phyloP scores from a whole-genome alignment of 1,284 basidiomycete genomes.

The Schizophyllum amplum region DNA sequence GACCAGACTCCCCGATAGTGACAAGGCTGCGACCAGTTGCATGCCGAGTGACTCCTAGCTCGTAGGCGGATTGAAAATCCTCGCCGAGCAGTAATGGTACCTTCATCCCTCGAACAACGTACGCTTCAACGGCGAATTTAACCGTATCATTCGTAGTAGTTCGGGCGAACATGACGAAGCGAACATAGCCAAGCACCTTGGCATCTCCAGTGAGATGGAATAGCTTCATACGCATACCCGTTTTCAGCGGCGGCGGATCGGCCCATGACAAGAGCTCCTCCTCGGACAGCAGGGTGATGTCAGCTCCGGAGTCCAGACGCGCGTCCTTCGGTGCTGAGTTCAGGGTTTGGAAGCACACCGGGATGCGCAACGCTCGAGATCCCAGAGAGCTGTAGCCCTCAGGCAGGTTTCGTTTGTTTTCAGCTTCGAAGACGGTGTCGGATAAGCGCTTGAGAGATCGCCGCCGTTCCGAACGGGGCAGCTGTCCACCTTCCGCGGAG shows the following conservation, averaged over 20 bases:
- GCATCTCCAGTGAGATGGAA: slow-evolving; percentile 22
- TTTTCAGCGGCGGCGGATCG: slow-evolving; percentile 13
- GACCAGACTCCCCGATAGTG: no score
- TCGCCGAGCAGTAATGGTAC: not conserved
- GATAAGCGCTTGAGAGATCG: no score
- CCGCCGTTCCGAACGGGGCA: no score
- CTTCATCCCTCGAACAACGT: slow-evolving; percentile 16
- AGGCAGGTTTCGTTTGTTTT: no score
- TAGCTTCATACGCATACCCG: slow-evolving; percentile 19
- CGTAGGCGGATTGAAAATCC: no score
- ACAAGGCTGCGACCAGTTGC: no score
- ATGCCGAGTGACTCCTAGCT: not conserved
- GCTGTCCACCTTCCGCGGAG: no score
- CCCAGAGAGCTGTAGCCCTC: no score
- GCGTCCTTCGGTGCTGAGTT: no score
- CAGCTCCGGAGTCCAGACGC: slow-evolving; percentile 20
- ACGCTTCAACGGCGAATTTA: slow-evolving; percentile 21
- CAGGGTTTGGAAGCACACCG: no score
- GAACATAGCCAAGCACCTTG: slow-evolving; percentile 20
- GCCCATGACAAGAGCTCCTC: not conserved
- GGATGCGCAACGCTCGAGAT: no score
- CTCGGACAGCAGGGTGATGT: slow-evolving; percentile 21
- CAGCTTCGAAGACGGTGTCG: no score
- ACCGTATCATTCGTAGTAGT: slow-evolving; percentile 20
- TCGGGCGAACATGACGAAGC: slow-evolving; percentile 17